Conservation (phyloP, 2,329 filamentous ascomycete species). For the Stylonectria norvegica region DNA sequence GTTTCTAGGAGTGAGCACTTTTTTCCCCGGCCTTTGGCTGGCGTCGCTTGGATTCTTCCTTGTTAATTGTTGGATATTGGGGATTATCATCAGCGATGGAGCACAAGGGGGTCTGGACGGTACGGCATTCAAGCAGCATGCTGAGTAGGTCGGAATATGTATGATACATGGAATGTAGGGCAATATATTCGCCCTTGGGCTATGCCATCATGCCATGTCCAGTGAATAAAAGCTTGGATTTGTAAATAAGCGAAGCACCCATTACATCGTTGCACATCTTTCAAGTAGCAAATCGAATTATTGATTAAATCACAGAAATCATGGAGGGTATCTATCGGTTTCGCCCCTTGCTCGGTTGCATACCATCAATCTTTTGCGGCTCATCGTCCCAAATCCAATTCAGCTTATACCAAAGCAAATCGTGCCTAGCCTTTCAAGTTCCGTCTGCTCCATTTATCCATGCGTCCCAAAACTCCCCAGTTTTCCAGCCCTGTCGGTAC, state of each 20-base stretch:
- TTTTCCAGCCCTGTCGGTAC: constrained; percentile 28
- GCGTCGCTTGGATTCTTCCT: constrained; percentile 76
- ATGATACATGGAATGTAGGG: background rate
- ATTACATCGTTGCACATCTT: too few relatives aligned
- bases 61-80: constrained; percentile 83
- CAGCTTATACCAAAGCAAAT: constrained; percentile 16
- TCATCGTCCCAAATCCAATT: constrained; percentile 12
- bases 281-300: too few relatives aligned
- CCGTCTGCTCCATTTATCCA: constrained; percentile 19
- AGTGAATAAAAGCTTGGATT: too few relatives aligned
- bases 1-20: constrained; percentile 77
- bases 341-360: constrained; percentile 6
- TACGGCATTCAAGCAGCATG: constrained; percentile 18
- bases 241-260: too few relatives aligned
- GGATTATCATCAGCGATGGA: constrained; percentile 70
- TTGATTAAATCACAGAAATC: constrained; percentile 13
- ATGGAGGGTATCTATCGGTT: constrained; percentile 24
- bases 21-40: constrained; percentile 78
- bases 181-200: too few relatives aligned
- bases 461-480: constrained; percentile 26
- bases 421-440: constrained; percentile 9
- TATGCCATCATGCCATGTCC: too few relatives aligned
- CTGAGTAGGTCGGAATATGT: constrained; percentile 14
- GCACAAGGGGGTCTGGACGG: constrained; percentile 9
- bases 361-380: constrained; percentile 7